Conservation (phyloP, 1,139 yeast genomes). For the Suhomyces guaymorum region DNA sequence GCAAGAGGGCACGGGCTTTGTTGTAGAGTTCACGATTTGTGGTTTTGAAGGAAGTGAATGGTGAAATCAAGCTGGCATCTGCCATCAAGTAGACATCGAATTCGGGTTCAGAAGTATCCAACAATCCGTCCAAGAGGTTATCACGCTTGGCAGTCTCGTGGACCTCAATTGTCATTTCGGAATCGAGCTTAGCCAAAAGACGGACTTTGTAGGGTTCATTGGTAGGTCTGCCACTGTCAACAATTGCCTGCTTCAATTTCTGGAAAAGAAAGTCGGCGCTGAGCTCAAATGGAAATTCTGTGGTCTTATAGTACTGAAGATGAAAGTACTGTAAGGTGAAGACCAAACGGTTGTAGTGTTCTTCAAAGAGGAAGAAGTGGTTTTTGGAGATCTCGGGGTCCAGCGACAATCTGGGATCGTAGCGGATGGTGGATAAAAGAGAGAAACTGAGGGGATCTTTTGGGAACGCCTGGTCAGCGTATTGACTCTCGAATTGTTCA, state of each 20-base stretch:
- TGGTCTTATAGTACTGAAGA: conserved; percentile 18
- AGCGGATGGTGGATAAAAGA: conserved; percentile 67
- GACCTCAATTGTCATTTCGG: conserved; percentile 55
- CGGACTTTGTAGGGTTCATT: conserved; percentile 58
- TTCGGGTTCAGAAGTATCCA: conserved; percentile 1
- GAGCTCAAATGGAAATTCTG: conserved; percentile 31
- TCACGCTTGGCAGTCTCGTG: conserved; percentile 36
- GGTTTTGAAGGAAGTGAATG: conserved; percentile 88
- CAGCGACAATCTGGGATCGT: conserved; percentile 58
- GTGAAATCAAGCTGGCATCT: conserved; percentile 55
- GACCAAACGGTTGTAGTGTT: conserved; percentile 62
- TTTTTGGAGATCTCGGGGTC: conserved; percentile 20
- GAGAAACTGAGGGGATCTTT: conserved; percentile 42
- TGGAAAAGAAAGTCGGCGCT: conserved; percentile 43
- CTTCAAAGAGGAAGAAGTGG: conserved; percentile 61
- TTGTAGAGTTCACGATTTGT: conserved; percentile 68
- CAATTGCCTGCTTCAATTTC: conserved; percentile 47
- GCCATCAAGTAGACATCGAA: conserved; percentile 69
- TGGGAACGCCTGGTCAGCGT: conserved; percentile 22
- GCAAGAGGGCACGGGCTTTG: conserved; percentile 57
- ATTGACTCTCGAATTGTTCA: conserved; percentile 15
- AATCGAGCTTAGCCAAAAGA: conserved; percentile 49
- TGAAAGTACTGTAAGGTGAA: conserved; percentile 57
- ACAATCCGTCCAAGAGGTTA: conserved; percentile 46
- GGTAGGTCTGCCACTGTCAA: conserved; percentile 26